A percentile compares a stretch with the other conserved stretches of the same genome.
These are phyloP conservation scores for Paraphoma chrysanthemicola DNA, from an alignment of 2,329 filamentous ascomycete species.

Conservation along the genomic window DNA sequence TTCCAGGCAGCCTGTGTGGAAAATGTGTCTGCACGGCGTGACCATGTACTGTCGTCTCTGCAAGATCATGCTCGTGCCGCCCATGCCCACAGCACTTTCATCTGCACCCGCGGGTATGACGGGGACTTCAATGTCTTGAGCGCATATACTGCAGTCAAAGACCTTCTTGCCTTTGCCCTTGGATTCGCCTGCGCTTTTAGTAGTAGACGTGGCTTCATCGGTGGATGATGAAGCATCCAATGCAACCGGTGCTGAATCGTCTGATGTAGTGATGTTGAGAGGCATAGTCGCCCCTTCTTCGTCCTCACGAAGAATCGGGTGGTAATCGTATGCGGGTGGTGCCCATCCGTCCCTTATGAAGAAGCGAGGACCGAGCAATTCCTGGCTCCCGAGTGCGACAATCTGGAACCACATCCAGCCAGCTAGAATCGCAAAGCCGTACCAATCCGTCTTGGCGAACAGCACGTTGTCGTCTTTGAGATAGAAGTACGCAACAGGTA, in stretches of 20 bases:
- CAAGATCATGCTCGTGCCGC: conserved; percentile 66
- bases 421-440: conserved; percentile 68
- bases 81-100: conserved; percentile 46
- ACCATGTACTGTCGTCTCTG: conserved; percentile 92
- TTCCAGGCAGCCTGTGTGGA: conserved; percentile 89
- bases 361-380: conserved; percentile 86
- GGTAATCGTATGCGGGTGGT: conserved; percentile 87
- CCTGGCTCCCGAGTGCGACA: conserved; percentile 78
- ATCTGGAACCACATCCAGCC: conserved; percentile 91
- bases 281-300: conserved; percentile 79
- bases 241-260: not conserved
- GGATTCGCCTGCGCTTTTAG: conserved; percentile 45
- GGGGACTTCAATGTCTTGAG: conserved; percentile 88
- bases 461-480: conserved; percentile 79
- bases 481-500: conserved; percentile 88
- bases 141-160: conserved; percentile 95
- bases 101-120: conserved; percentile 66
- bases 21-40: conserved; percentile 94
- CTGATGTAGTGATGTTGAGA: conserved; percentile 65
- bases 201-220: conserved; percentile 8
- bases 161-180: conserved; percentile 62
- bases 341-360: conserved; percentile 75
- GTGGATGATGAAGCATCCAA: conserved; percentile 16
- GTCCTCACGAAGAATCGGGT: conserved; percentile 85
- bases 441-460: conserved; percentile 73